phyloP scores from a whole-genome alignment of 345 rosid species.

The Eucalyptus virginea region DNA sequence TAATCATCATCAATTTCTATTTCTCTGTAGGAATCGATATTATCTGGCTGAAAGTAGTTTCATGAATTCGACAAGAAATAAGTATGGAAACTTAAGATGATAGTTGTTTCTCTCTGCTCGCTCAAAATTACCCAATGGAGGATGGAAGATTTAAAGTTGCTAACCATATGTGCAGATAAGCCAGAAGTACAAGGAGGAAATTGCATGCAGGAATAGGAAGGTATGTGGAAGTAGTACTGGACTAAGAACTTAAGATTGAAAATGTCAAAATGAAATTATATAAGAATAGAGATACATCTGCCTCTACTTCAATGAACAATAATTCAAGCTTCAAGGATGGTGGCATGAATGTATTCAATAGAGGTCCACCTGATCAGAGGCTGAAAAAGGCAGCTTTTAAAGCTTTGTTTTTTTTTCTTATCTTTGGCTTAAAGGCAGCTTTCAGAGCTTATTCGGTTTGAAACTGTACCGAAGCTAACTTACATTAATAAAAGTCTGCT shows the following conservation, averaged over 20 bases:
- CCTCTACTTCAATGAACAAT: background rate
- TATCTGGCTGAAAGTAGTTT: background rate
- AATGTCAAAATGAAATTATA: background rate
- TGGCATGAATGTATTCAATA: background rate
- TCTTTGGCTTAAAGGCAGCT: too few species aligned
- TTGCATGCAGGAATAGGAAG: background rate
- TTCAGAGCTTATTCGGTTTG: too few species aligned
- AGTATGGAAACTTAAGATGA: background rate
- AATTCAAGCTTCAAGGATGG: background rate
- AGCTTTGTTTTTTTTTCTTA: background rate
- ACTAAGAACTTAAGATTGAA: background rate
- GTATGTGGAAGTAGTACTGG: background rate
- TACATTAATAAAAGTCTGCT: background rate
- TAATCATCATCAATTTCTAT: background rate
- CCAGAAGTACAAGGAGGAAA: background rate
- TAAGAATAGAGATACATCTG: background rate
- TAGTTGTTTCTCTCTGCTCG: background rate
- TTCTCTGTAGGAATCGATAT: background rate
- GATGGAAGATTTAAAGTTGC: background rate
- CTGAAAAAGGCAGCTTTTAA: background rate
- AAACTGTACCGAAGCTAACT: too few species aligned
- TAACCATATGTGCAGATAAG: background rate
- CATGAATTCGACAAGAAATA: background rate
- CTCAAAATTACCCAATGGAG: background rate
- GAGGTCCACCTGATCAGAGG: background rate